A percentile compares a stretch with the other conserved stretches of the same genome.
Conservation (phyloP, 164 flowering plant species). For the Tetracentron sinense region DNA sequence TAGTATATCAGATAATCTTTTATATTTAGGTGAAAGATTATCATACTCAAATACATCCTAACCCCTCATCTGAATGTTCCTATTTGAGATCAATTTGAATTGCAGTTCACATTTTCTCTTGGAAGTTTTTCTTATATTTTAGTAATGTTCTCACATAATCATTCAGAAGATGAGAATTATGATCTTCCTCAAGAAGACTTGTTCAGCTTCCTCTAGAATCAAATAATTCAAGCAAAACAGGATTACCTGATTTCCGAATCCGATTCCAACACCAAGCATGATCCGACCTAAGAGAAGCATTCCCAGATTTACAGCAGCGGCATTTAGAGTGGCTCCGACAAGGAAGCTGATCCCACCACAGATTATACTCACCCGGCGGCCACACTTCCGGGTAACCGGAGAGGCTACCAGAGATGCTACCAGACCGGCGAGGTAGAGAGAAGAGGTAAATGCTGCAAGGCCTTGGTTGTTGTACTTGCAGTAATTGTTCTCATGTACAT, state of each 20-base stretch:
- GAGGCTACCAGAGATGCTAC: constrained; percentile 70
- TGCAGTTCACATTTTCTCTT: no score
- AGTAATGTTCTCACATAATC: neutral
- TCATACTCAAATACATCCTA: neutral
- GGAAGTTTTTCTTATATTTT: no score
- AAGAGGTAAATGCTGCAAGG: constrained; percentile 82
- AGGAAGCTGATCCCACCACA: constrained; percentile 80
- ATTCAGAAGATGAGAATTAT: no score
- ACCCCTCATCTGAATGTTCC: no score
- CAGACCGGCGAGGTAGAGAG: constrained; percentile 82
- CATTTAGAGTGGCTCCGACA: constrained; percentile 67
- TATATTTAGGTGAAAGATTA: neutral
- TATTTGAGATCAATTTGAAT: no score
- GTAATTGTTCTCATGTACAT: constrained; percentile 71
- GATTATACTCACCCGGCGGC: constrained; percentile 65
- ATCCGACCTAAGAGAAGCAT: constrained; percentile 83
- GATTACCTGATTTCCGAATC: constrained; percentile 88
- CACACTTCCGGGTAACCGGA: constrained; percentile 63
- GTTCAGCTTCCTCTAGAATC: neutral
- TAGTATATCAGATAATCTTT: neutral
- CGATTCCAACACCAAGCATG: constrained; percentile 95
- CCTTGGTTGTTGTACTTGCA: constrained; percentile 84
- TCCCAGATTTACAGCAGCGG: constrained; percentile 53
- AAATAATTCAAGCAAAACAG: neutral
- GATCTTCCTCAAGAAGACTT: neutral